Base-by-base conservation (phyloP, 169 alveolate species). In the Babesia ovis region DNA sequence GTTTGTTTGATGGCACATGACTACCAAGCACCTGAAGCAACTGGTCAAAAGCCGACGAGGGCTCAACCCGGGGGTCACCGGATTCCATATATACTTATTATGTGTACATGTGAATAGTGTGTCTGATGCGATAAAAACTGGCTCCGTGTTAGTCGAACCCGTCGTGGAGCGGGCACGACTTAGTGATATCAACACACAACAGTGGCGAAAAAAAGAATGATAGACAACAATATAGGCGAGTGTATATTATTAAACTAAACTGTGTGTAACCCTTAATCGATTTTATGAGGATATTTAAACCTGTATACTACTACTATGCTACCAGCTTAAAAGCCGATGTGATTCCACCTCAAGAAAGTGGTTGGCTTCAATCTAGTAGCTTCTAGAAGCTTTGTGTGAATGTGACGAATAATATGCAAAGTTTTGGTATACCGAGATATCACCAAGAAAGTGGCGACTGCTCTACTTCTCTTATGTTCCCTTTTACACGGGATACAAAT, bases 401-500 rank as follows among this genome's bases (percentile, higher is more conserved):
- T n/a, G n/a, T n/a, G n/a, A n/a, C n/a, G n/a, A n/a, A n/a, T n/a
- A n/a, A n/a, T n/a, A n/a, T n/a, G n/a, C n/a, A n/a, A n/a, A n/a
- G n/a, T n/a, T n/a, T n/a, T n/a, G n/a, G n/a, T n/a, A n/a, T n/a
- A n/a, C n/a, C 20, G 59, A 51, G 20, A 20, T 18, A 34, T 20
- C 48, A 59, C 54, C 18, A 12, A 12, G 16, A 58, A 41, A 46
- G 50, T 54, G 76, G 55, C 74, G 77, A 31, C 71, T 31, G 45
- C 46, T 69, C 22, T 75, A 41, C 54, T 70, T 37, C 57, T 74
- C 50, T 32, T 83, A 37, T 58, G 60, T 50, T 58, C 76, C 90
- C 55, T 59, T 68, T 67, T 68, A 60, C 32, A 83, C 85, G 71
- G 74, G 76, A 48, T 68, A 77, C 57, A 74, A 32, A 34, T 68